Base-by-base conservation (phyloP, 73 alveolate genomes). In the Paramecium octaurelia region DNA sequence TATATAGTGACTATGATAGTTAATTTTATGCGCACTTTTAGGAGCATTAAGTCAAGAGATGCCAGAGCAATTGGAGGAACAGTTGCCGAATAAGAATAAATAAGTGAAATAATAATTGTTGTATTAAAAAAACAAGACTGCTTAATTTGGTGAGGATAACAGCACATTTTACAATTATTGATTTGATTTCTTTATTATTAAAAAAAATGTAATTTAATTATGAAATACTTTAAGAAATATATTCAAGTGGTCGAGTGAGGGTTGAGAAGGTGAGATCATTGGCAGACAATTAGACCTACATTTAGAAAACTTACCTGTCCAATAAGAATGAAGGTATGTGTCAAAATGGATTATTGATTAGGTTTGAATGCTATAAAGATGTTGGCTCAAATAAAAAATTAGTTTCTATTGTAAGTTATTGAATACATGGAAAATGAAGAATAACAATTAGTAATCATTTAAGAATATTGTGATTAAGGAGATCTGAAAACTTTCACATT, bases 381-480 rank as follows among this genome's bases (percentile, higher is more conserved):
- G 43, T 46, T 80, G 7, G 46, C 46, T n/a, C 50, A 80, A 24
- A 46, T 48, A 24, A 80, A 42, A 24, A 80, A 80, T 48, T 23
- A 80, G 57, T 80, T 80, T 80, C 8, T 80, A 44, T 35, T 80
- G 10, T 9, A 18, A 7, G 76, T 80, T 21, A 20, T 80, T 20
- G 91, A 80, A 35, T 80, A 80, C 48, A 40, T 80, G 31, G 91
- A 80, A 16, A 46, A 80, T 24, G 91, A 80, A 21, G 91, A 80
- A 48, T 23, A 80, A 21, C 8, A 46, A 80, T 80, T 80, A 35
- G 91, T 80, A 18, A 80, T 80, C 3, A 80, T 80, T 8, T 48
- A 80, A 43, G 91, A 80, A 46, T 80, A 80, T 48, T 80, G 91
- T 27, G 91, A 80, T 80, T 48, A 80, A 80, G 91, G 91, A 46